A percentile compares a stretch with the other conserved stretches of the same genome.
phyloP scores from a whole-genome alignment of 2,329 filamentous ascomycete genomes.

The Phialophora chinensis region DNA sequence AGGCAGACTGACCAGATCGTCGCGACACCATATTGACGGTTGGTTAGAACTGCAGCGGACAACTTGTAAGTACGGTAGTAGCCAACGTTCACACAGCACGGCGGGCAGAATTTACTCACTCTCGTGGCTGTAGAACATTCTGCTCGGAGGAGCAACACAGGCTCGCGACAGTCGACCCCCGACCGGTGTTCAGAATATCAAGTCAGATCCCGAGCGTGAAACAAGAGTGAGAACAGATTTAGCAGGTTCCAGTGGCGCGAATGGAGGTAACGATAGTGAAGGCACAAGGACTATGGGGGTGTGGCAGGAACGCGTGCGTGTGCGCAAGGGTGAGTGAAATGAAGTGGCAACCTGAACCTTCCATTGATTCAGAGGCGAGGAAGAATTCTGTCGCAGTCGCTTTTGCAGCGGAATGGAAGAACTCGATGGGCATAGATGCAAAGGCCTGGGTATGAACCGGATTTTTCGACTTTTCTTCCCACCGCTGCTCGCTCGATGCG shows the following conservation, averaged over 20 bases:
- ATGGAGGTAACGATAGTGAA: neutral
- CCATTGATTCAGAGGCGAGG: neutral
- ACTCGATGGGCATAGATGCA: neutral
- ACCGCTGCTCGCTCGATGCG: neutral
- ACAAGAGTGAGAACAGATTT: neutral
- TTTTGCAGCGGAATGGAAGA: neutral
- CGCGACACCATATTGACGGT: slow-evolving; percentile 85
- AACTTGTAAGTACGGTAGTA: neutral
- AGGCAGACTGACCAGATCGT: slow-evolving; percentile 76
- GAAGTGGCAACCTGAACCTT: neutral
- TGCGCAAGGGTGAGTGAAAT: neutral
- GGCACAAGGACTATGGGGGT: neutral
- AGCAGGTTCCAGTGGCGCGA: neutral
- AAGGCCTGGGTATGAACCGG: neutral
- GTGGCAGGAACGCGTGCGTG: neutral
- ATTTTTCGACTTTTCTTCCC: neutral
- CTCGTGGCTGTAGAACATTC: slow-evolving; percentile 96
- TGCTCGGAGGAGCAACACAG: neutral
- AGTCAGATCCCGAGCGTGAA: neutral
- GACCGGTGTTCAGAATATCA: neutral
- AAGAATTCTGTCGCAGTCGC: neutral
- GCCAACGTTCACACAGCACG: neutral
- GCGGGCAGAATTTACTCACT: slow-evolving; percentile 61
- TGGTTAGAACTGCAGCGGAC: slow-evolving; percentile 71
- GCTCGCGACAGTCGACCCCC: neutral